These are phyloP conservation scores for Basipetospora chlamydospora DNA, from an alignment of 2,329 filamentous ascomycete genomes.

Conservation along the genomic window DNA sequence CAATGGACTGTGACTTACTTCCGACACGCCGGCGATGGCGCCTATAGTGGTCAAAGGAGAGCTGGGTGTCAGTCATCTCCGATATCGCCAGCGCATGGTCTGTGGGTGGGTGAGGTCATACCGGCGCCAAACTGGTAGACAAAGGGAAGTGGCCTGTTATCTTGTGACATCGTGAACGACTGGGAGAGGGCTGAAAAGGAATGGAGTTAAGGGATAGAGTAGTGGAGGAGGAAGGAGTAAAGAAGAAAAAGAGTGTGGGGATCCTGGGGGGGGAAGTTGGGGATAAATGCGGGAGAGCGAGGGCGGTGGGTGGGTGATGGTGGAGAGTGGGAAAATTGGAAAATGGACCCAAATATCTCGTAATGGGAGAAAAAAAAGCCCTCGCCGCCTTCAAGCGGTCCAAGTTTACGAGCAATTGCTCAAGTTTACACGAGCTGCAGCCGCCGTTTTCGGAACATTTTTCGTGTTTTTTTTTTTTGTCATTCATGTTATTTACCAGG, in stretches of 20 bases:
- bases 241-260: not conserved
- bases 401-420: too few species aligned
- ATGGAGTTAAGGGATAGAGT: too few species aligned
- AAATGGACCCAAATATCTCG: too few species aligned
- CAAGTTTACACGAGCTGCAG: too few species aligned
- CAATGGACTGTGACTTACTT: constrained; percentile 63
- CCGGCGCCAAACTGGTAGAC: constrained; percentile 91
- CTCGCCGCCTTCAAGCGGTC: too few species aligned
- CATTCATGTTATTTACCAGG: too few species aligned
- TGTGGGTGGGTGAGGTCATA: constrained; percentile 25
- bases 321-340: not conserved
- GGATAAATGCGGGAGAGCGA: not conserved
- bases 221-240: not conserved
- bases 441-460: too few species aligned
- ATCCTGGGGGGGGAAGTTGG: not conserved
- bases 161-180: constrained; percentile 43
- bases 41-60: constrained; percentile 38
- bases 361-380: constrained; percentile 3
- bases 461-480: too few species aligned
- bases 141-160: constrained; percentile 69
- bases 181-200: not conserved
- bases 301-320: not conserved
- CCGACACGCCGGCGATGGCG: constrained; percentile 93
- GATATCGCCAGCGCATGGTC: constrained; percentile 7
- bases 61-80: constrained; percentile 14